Conservation (phyloP, 78 protist species). For the Protostelium mycophagum region DNA sequence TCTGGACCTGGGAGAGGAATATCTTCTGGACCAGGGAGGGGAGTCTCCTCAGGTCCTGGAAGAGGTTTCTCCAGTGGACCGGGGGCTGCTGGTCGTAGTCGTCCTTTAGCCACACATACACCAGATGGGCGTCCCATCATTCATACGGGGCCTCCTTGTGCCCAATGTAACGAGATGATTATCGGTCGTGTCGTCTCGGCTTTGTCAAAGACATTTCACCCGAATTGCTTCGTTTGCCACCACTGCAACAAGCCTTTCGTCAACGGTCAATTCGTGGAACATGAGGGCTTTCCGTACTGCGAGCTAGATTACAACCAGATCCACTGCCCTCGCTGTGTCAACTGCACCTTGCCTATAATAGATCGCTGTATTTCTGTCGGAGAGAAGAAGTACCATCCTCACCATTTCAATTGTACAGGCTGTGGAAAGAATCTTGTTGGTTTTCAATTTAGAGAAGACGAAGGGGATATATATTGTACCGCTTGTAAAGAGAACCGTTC, state of each 20-base stretch:
- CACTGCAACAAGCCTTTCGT: conserved; percentile 48
- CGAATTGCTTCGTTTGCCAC: conserved; percentile 64
- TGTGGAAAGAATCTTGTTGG: conserved; percentile 37
- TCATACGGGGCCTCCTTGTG: conserved; percentile 59
- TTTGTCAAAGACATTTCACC: conserved; percentile 53
- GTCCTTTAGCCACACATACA: conserved; percentile 24
- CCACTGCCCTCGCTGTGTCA: conserved; percentile 41
- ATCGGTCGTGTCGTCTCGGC: conserved; percentile 59
- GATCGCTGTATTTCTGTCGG: conserved; percentile 51
- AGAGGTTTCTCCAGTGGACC: neutral
- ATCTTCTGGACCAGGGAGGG: neutral
- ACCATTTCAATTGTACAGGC: conserved; percentile 49
- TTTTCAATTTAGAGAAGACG: conserved; percentile 59
- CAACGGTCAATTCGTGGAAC: conserved; percentile 42
- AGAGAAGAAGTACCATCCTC: conserved; percentile 54
- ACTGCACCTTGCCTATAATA: conserved; percentile 48
- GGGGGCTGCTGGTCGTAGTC: neutral
- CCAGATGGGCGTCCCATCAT: conserved; percentile 56
- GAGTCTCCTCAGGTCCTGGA: neutral
- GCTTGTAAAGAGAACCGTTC: conserved; percentile 20
- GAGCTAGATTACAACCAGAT: conserved; percentile 45
- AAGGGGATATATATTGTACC: conserved; percentile 63
- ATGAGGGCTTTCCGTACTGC: conserved; percentile 54
- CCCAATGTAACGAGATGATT: conserved; percentile 57
- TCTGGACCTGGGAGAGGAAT: neutral